Base-by-base conservation (phyloP, 371 early-diverging fungal species). In the Funneliformis caledonium region DNA sequence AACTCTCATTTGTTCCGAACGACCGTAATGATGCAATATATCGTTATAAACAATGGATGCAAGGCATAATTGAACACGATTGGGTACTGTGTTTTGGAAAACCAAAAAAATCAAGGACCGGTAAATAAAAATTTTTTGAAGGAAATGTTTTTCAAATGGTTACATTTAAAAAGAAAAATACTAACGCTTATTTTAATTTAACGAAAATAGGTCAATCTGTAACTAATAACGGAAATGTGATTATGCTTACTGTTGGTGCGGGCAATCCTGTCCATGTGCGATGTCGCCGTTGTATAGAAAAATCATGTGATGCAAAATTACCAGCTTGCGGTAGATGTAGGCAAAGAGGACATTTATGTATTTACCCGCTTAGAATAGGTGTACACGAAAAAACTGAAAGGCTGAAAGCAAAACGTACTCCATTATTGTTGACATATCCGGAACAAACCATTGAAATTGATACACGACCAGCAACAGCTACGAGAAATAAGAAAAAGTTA, bases 11-110 rank as follows among this genome's bases (percentile, higher is more conserved):
- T 74, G 89, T 90, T 56, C 95, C 96, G 2, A 92, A 93, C 22
- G 90, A 93, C 60, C 92, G 95, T 80, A 89, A 93, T 7, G 88
- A 88, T 16, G 95, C 96, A 0, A 86, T 91, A n/a, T 82, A 83
- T 50, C 89, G 90, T 33, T 96, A 96, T 83, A 84, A 88, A 22
- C 83, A 87, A 59, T 96, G 96, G 96, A 88, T 92, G 83, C 86
- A 90, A 14, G 87, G 88, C 26, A 85, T 96, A 61, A 86, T 90
- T 47, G 85, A 87, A 47, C 87, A 89, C 47, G 94, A 95, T 82
- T 96, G 95, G 95, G 95, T 95, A 0, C 83, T 89, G n/a, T 94
- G 93, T 72, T 96, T 96, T 87, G 92, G 91, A 2, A 81, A 85
- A 22, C 82, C 8, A 84, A 83, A 76, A 45, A 78, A 26, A 52